Conservation (phyloP, 768 basidiomycete genomes). For the Pulveroboletus sp. region DNA sequence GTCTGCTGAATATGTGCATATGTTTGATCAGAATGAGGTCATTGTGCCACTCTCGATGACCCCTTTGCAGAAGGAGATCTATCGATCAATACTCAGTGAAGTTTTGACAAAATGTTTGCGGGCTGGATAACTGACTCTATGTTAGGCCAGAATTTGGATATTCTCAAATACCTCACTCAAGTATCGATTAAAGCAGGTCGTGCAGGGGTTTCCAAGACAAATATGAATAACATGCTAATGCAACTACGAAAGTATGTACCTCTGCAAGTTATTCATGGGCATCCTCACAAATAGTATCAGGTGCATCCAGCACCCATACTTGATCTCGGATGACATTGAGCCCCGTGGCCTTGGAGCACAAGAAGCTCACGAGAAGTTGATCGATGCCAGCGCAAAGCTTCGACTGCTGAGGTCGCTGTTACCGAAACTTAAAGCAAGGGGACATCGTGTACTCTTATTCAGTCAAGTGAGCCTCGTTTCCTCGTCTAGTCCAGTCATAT, state of each 20-base stretch:
- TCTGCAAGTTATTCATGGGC: background rate
- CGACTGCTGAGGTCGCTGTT: slow-evolving; percentile 70
- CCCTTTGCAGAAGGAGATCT: slow-evolving; percentile 81
- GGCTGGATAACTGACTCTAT: slow-evolving; percentile 8
- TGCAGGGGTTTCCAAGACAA: slow-evolving; percentile 40
- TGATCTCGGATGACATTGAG: slow-evolving; percentile 77
- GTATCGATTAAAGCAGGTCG: slow-evolving; percentile 32
- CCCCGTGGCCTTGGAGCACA: slow-evolving; percentile 49
- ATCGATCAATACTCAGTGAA: slow-evolving; percentile 76
- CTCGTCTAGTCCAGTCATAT: background rate
- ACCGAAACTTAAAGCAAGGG: slow-evolving; percentile 77
- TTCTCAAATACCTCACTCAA: slow-evolving; percentile 57
- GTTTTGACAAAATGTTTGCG: slow-evolving; percentile 10
- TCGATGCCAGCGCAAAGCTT: slow-evolving; percentile 83
- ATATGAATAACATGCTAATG: slow-evolving; percentile 82
- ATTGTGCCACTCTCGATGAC: slow-evolving; percentile 90
- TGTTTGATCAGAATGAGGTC: slow-evolving; percentile 65
- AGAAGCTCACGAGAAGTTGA: slow-evolving; percentile 74
- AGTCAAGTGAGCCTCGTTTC: slow-evolving; percentile 61
- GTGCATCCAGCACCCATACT: slow-evolving; percentile 89
- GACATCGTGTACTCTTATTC: slow-evolving; percentile 87
- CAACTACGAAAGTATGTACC: slow-evolving; percentile 72
- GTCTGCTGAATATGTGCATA: background rate
- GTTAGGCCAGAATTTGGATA: slow-evolving; percentile 64
- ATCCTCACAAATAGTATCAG: slow-evolving; percentile 34